These are phyloP conservation scores for Coemansia asiatica DNA, from an alignment of 192 early-diverging fungal genomes.

Conservation along the genomic window DNA sequence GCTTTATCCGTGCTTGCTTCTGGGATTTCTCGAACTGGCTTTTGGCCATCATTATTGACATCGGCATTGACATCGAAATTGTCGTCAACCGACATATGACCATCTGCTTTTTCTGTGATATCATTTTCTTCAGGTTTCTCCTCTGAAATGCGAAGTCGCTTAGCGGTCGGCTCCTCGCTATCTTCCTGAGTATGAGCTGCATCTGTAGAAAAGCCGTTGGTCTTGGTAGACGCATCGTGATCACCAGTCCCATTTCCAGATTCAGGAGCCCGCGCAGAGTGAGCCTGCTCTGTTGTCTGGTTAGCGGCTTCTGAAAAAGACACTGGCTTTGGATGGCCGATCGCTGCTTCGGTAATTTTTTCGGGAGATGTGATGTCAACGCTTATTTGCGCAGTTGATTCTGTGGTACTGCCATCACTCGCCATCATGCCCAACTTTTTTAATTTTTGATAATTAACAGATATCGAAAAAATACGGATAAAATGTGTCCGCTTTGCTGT, in stretches of 20 bases:
- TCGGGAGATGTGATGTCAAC: slow-evolving; percentile 39
- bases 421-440: slow-evolving; percentile 28
- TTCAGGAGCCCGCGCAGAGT: neutral
- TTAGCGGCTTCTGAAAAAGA: neutral
- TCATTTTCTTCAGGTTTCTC: neutral
- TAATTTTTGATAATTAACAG: neutral
- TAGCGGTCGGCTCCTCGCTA: too few species aligned
- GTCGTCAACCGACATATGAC: too few species aligned
- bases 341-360: slow-evolving; percentile 24
- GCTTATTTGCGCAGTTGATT: slow-evolving; percentile 14
- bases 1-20: too few species aligned
- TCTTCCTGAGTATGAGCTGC: too few species aligned
- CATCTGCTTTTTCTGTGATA: too few species aligned
- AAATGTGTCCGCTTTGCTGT: neutral
- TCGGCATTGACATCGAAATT: too few species aligned
- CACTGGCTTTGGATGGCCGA: slow-evolving; percentile 1
- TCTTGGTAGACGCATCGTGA: neutral
- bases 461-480: neutral
- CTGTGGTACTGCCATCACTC: slow-evolving; percentile 24
- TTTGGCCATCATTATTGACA: too few species aligned
- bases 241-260: neutral
- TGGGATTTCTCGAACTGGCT: too few species aligned
- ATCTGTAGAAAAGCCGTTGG: neutral
- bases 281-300: slow-evolving; percentile 1
- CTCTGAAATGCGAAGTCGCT: too few species aligned